Conservation (phyloP, 106 monocot genomes). For the Triglochin maritima region DNA sequence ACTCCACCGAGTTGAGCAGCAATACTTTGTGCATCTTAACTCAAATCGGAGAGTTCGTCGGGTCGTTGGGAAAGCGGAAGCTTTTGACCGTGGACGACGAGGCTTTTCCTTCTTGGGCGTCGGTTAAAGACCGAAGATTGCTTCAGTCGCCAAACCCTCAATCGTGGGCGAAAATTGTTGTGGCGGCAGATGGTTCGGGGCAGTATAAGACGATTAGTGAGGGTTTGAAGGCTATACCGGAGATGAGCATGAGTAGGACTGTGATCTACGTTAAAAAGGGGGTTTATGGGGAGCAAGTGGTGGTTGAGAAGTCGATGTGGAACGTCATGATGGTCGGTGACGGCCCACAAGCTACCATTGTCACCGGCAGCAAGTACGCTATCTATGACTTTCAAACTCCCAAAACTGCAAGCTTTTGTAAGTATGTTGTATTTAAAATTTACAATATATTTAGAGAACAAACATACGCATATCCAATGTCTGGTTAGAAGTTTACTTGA, state of each 20-base stretch:
- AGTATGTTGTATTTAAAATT: not conserved
- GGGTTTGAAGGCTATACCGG: constrained; percentile 32
- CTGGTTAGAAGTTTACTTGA: too few relatives aligned
- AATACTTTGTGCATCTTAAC: constrained; percentile 15
- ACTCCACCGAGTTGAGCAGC: constrained; percentile 17
- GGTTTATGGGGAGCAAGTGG: constrained; percentile 37
- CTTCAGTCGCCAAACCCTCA: constrained; percentile 4
- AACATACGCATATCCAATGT: too few relatives aligned
- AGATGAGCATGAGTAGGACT: constrained; percentile 11
- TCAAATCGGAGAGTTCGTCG: not conserved
- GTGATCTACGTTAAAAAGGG: constrained; percentile 52
- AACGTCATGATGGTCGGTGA: constrained; percentile 46
- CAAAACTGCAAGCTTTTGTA: constrained; percentile 40
- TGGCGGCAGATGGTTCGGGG: constrained; percentile 46
- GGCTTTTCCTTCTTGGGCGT: constrained; percentile 35
- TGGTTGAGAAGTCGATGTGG: constrained; percentile 15
- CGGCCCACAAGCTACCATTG: constrained; percentile 24
- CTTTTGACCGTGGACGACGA: not conserved
- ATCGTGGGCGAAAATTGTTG: constrained; percentile 28
- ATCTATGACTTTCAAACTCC: constrained; percentile 29
- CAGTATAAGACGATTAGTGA: constrained; percentile 32
- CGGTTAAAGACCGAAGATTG: constrained; percentile 14
- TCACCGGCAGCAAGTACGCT: constrained; percentile 32
- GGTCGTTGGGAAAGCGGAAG: constrained; percentile 1
- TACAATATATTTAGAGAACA: too few relatives aligned